Evolutionary conservation across 345 rosid species (phyloP).

Genomic region (Theobroma cacao): DNA sequence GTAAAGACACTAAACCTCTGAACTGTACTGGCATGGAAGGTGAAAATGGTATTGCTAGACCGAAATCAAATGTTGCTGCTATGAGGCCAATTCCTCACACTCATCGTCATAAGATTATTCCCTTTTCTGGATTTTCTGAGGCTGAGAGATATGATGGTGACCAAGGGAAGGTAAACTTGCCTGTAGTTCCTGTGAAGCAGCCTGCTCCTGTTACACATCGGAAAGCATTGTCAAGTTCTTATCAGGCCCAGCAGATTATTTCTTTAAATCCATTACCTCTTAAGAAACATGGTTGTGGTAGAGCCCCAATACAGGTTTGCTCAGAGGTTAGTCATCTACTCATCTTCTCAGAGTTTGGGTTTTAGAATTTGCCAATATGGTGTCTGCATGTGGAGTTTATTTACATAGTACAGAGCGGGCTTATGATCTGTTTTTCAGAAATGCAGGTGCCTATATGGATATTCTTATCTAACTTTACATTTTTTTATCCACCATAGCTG

Average conservation of each 20-base stretch:
- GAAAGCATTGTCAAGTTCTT: conserved; percentile 72
- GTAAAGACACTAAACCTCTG: conserved; percentile 46
- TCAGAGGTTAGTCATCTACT: conserved; percentile 65
- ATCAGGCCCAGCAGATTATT: conserved; percentile 87
- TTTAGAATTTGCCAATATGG: conserved; percentile 1
- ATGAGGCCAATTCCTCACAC: conserved; percentile 94
- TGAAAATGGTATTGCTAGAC: conserved; percentile 53
- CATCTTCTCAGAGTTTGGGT: not conserved
- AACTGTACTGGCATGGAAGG: conserved; percentile 28
- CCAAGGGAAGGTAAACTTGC: conserved; percentile 57
- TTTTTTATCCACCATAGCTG: not conserved
- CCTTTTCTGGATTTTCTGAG: conserved; percentile 73
- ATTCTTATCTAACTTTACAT: not conserved
- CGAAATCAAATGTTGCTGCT: conserved; percentile 59
- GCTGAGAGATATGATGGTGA: conserved; percentile 74
- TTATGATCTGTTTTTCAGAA: not conserved
- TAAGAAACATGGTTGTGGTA: conserved; percentile 96
- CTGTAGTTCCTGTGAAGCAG: conserved; percentile 62
- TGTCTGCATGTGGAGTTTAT: not conserved
- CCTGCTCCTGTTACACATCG: conserved; percentile 62
- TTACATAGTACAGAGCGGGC: not conserved
- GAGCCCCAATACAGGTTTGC: conserved; percentile 92
- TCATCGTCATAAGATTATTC: conserved; percentile 71
- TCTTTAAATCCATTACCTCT: conserved; percentile 91
- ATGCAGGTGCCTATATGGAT: not conserved